These are phyloP conservation scores for Lagenidium giganteum DNA, from an alignment of 352 stramenopile species.

Conservation along the genomic window DNA sequence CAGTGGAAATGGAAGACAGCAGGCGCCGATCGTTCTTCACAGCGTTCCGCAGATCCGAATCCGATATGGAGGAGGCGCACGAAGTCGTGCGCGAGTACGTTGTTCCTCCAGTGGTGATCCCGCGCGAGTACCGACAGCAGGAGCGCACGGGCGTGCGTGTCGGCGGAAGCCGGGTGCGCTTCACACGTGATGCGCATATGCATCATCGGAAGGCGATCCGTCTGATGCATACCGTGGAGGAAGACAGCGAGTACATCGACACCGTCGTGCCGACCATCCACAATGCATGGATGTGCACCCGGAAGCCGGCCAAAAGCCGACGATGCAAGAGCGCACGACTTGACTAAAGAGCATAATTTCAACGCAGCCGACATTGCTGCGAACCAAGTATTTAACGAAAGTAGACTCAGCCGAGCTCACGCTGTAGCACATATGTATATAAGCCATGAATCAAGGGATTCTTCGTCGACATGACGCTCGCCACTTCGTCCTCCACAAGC, in stretches of 20 bases:
- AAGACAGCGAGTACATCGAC: constrained; percentile 9
- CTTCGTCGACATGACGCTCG: too few relatives aligned
- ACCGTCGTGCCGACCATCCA: constrained; percentile 14
- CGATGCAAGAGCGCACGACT: too few relatives aligned
- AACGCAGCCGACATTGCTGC: too few relatives aligned
- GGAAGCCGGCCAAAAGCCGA: too few relatives aligned
- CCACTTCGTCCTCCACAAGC: too few relatives aligned
- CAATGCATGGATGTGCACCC: too few relatives aligned
- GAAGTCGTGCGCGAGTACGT: constrained; percentile 14
- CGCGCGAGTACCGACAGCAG: constrained; percentile 15
- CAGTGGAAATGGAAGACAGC: too few relatives aligned
- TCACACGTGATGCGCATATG: constrained; percentile 21
- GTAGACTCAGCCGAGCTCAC: too few relatives aligned
- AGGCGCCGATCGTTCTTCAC: constrained; percentile 18
- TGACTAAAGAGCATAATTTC: too few relatives aligned
- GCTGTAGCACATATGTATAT: too few relatives aligned
- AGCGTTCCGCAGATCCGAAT: constrained; percentile 6
- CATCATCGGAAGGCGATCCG: constrained; percentile 16
- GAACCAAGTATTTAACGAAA: too few relatives aligned
- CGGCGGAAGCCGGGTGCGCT: constrained; percentile 16
- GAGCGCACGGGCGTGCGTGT: constrained; percentile 18
- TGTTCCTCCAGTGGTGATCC: constrained; percentile 21
- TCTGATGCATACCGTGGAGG: constrained; percentile 9
- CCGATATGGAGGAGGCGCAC: constrained; percentile 7
- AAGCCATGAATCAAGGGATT: too few relatives aligned